A percentile compares a stretch with the other conserved stretches of the same genome.
Conservation (phyloP, 305 asterid species). For the Galium porrigens region DNA sequence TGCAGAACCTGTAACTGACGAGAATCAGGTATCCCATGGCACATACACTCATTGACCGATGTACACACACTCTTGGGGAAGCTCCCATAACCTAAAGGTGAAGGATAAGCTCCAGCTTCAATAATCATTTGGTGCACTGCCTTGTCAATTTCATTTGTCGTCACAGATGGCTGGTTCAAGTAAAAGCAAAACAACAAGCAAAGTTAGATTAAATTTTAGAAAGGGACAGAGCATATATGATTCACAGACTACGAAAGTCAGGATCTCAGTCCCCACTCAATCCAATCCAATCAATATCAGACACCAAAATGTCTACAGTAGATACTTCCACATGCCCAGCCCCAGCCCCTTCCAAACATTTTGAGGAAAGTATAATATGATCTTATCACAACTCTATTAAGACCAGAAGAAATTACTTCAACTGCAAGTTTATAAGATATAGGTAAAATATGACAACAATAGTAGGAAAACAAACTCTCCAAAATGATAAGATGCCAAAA, state of each 20-base stretch:
- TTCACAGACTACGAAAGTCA: background rate
- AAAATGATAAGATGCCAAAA: background rate
- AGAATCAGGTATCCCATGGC: conserved; percentile 98
- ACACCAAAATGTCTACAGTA: background rate
- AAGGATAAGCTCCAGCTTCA: conserved; percentile 95
- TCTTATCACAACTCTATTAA: background rate
- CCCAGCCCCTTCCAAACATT: background rate
- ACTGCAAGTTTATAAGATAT: background rate
- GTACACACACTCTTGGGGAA: conserved; percentile 98
- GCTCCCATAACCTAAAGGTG: conserved; percentile 94
- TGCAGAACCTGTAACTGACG: conserved; percentile 60
- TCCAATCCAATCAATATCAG: background rate
- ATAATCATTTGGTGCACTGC: conserved; percentile 96
- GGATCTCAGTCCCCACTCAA: background rate
- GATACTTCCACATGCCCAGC: background rate
- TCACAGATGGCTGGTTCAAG: conserved; percentile 62
- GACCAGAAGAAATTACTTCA: background rate
- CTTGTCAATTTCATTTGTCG: conserved; percentile 83
- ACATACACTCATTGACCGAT: conserved; percentile 94
- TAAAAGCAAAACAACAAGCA: conserved; percentile 11
- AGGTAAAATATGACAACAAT: background rate
- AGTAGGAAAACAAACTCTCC: background rate
- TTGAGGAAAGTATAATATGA: background rate
- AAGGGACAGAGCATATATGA: background rate
- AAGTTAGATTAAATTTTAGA: background rate